Evolutionary conservation across 345 rosid species (phyloP).

Genomic region (Euphorbia tirucalli): DNA sequence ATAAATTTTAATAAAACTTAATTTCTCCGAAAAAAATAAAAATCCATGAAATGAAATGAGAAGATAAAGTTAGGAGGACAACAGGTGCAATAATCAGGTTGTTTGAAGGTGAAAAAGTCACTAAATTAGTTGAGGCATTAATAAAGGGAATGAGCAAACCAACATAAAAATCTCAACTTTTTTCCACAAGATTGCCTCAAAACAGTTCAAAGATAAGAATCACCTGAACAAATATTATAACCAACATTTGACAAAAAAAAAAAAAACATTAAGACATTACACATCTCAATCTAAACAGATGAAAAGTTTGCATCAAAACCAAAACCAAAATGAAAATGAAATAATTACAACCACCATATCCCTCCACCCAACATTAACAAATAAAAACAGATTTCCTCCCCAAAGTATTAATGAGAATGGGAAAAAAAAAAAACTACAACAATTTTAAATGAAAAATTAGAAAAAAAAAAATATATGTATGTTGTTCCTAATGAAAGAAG

Average conservation of each 20-base stretch:
- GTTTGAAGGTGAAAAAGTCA: neutral
- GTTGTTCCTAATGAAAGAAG: conserved; percentile 26
- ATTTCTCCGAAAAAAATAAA: too few relatives aligned
- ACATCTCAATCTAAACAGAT: conserved; percentile 36
- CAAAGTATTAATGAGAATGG: too few relatives aligned
- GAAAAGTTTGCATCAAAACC: conserved; percentile 42
- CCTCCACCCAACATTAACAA: too few relatives aligned
- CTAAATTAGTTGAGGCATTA: neutral
- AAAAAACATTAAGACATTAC: too few relatives aligned
- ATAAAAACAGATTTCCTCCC: conserved; percentile 29
- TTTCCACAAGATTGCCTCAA: neutral
- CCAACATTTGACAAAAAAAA: conserved; percentile 24
- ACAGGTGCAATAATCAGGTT: neutral
- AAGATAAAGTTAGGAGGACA: too few relatives aligned
- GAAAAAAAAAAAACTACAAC: neutral
- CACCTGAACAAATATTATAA: conserved; percentile 23
- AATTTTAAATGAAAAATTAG: conserved; percentile 15
- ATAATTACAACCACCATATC: conserved; percentile 50
- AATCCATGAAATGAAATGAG: too few relatives aligned
- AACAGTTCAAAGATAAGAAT: neutral
- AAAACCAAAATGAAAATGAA: conserved; percentile 22
- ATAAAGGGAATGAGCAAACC: neutral
- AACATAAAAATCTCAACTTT: neutral
- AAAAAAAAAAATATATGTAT: neutral
- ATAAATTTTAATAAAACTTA: too few relatives aligned